phyloP scores from a whole-genome alignment of 148 eudicot species.

The Chenopodium suecicum region DNA sequence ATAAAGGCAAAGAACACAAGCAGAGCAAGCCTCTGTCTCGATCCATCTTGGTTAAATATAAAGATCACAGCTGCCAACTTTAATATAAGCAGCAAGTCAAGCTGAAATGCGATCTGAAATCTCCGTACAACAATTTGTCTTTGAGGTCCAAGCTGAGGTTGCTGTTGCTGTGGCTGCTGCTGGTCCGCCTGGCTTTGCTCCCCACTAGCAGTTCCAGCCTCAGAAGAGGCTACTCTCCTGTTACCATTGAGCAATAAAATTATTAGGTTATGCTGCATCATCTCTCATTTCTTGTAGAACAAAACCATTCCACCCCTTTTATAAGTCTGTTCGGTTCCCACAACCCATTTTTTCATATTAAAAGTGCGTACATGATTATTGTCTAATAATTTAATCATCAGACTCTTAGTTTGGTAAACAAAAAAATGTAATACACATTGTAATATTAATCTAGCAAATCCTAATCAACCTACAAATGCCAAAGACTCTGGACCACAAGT shows the following conservation, averaged over 20 bases:
- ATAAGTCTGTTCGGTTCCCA: background rate
- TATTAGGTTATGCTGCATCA: background rate
- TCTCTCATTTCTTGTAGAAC: background rate
- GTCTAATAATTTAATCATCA: background rate
- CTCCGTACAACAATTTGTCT: constrained; percentile 89
- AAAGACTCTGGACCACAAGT: too few species aligned
- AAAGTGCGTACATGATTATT: background rate
- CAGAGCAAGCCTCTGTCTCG: constrained; percentile 89
- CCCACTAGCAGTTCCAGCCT: constrained; percentile 50
- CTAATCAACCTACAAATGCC: background rate
- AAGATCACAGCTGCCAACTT: constrained; percentile 97
- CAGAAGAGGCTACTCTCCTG: constrained; percentile 59
- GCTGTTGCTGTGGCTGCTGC: constrained; percentile 50
- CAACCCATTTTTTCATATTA: background rate
- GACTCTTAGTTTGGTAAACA: background rate
- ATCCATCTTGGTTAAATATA: constrained; percentile 96
- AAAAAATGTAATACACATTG: background rate
- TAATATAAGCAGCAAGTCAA: constrained; percentile 80
- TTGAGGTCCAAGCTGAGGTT: constrained; percentile 62
- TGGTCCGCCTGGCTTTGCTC: constrained; percentile 65
- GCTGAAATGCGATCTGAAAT: constrained; percentile 92
- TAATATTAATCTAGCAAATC: background rate
- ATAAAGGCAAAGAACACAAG: constrained; percentile 80
- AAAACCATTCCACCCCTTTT: background rate
- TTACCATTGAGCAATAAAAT: constrained; percentile 7